Evolutionary conservation across 2,329 filamentous ascomycete species (phyloP), one percentile per base, ranked within the genome.

Genomic region (Nothopassalora personata): DNA sequence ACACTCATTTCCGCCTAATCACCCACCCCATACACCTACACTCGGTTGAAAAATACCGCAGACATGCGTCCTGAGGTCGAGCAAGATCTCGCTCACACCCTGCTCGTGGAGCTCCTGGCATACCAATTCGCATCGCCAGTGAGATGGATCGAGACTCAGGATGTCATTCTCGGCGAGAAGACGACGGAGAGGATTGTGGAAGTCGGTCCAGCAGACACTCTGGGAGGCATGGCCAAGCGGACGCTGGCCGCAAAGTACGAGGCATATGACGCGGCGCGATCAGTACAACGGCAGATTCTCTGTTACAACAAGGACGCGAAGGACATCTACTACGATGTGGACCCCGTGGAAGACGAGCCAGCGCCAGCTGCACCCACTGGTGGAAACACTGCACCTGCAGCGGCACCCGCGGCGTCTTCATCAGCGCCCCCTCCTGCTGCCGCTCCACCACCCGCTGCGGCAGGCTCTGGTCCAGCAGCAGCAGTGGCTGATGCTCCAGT

Each of bases 301-400:
- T 97, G 94, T 82, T 99, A 97, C 81, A 97, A 96, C 82, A 99
- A 99, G 77, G 94, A 99, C 73, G 89, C 91, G 58, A 97, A 97
- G 76, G 94, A 99, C 76, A 99, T 99, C 66, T 99, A 99, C 81
- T 99, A 99, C 77, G 93, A 97, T 73, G 92, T 96, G 48, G 94
- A 99, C 72, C 94, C 94, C 0, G 81, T 96, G 31, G 91, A 95
- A 71, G 94, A 99, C 59, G 94, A 97, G 76, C 83, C 88, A 18
- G 67, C 73, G 69, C 71, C 71, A 50, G 83, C 88, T 69, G 72
- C 72, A 49, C 79, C 86, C 27, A 72, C 77, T 62, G 73, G 82
- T 50, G 72, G 80, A 47, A 67, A 76, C n/a, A 73, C 78, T 43
- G 71, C 80, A 53, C 66, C 81, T 39, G 61, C 76, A 11, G 72